These are phyloP conservation scores for Primulina tabacum DNA, from an alignment of 257 asterid species.

Conservation along the genomic window DNA sequence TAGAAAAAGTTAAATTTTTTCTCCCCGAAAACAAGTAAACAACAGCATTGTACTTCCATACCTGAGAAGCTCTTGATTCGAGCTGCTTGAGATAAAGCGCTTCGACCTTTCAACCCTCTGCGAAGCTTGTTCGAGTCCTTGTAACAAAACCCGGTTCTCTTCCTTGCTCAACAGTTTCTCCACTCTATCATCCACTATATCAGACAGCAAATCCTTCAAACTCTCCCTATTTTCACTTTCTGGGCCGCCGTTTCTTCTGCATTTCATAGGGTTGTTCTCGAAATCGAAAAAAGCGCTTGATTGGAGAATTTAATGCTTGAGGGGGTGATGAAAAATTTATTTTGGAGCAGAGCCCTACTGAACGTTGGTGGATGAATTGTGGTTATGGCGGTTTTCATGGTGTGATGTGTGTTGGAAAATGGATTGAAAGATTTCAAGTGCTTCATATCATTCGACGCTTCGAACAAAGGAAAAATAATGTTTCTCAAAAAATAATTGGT, in stretches of 20 bases:
- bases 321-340: constrained; percentile 22
- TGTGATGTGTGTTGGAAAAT: background rate
- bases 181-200: constrained; percentile 70
- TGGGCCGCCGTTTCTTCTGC: constrained; percentile 45
- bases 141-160: constrained; percentile 69
- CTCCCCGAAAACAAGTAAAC: background rate
- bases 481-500: no score
- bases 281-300: constrained; percentile 18
- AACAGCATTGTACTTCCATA: constrained; percentile 12
- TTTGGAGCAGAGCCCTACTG: constrained; percentile 22
- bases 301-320: constrained; percentile 22
- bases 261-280: constrained; percentile 34
- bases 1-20: background rate
- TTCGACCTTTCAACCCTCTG: constrained; percentile 71
- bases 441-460: no score
- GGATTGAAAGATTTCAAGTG: no score
- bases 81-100: constrained; percentile 66
- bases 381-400: constrained; percentile 38
- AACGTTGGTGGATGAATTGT: constrained; percentile 25
- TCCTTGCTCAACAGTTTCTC: constrained; percentile 65
- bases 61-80: constrained; percentile 80
- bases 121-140: constrained; percentile 79
- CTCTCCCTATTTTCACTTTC: constrained; percentile 29
- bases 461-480: no score
- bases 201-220: constrained; percentile 57